Evolutionary conservation across 352 stramenopile genomes (phyloP).

Genomic region (Aphanomyces invadans): DNA sequence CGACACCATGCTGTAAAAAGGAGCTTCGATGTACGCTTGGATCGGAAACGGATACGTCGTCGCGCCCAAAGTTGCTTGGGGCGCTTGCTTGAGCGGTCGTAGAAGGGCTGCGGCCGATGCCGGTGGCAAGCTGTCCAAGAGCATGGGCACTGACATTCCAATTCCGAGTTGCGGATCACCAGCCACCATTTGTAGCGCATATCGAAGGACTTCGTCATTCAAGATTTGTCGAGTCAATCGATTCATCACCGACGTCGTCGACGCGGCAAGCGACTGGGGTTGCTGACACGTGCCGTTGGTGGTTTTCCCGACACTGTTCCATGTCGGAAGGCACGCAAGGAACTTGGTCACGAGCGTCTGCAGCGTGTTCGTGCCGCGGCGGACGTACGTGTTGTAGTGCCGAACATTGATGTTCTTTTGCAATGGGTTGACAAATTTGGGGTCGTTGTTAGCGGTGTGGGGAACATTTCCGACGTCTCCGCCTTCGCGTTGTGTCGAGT

Average conservation of each 20-base stretch:
- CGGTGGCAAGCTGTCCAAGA: background rate
- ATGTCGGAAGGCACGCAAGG: conserved; percentile 55
- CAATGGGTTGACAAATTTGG: background rate
- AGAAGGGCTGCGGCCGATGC: conserved; percentile 28
- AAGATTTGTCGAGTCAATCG: background rate
- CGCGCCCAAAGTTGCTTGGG: conserved; percentile 48
- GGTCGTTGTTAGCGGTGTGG: conserved; percentile 11
- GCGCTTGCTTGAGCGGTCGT: conserved; percentile 44
- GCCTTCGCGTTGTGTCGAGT: conserved; percentile 39
- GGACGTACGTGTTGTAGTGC: conserved; percentile 7
- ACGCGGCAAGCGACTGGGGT: conserved; percentile 3
- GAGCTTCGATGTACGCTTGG: conserved; percentile 42
- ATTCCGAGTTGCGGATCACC: background rate
- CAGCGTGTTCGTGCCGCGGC: conserved; percentile 34
- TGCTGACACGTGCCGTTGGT: conserved; percentile 44
- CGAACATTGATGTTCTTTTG: background rate
- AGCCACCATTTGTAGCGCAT: background rate
- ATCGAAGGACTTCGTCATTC: background rate
- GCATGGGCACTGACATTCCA: background rate
- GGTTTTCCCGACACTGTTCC: conserved; percentile 30
- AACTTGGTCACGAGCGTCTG: conserved; percentile 59
- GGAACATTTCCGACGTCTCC: conserved; percentile 39
- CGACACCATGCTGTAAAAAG: conserved; percentile 73
- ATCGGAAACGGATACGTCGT: conserved; percentile 44
- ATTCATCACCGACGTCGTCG: background rate